A percentile compares a stretch with the other conserved stretches of the same genome.
Conservation (phyloP, 345 rosid genomes). For the Sonneratia alba region DNA sequence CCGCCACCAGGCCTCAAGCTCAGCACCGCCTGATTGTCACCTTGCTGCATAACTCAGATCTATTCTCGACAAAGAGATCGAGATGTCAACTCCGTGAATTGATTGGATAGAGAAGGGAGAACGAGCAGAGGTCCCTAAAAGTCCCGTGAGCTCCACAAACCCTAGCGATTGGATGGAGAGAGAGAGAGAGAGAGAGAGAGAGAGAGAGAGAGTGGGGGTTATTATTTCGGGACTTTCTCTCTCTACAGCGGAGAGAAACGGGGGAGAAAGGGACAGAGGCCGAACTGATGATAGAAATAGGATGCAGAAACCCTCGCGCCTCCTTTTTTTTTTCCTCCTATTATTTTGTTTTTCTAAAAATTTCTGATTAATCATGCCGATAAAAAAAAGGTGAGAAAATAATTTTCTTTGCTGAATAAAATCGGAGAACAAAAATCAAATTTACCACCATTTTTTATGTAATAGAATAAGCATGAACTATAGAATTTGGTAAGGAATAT, state of each 20-base stretch:
- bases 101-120: neutral
- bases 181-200: neutral
- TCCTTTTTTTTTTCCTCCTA: no score
- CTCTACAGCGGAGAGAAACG: constrained; percentile 7
- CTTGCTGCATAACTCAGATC: constrained; percentile 82
- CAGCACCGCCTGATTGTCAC: constrained; percentile 70
- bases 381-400: no score
- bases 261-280: constrained; percentile 8
- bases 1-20: constrained; percentile 99
- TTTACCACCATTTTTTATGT: no score
- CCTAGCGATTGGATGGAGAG: constrained; percentile 19
- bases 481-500: no score
- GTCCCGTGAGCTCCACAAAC: constrained; percentile 15
- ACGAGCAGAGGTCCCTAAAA: neutral
- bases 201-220: constrained; percentile 15
- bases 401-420: no score
- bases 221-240: neutral
- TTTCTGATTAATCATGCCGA: no score
- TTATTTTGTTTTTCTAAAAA: no score
- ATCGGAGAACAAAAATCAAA: no score
- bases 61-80: constrained; percentile 12
- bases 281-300: no score
- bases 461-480: no score
- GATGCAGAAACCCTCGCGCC: no score
- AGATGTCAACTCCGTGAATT: neutral